Evolutionary conservation across 768 basidiomycete species (phyloP).

Genomic region (Omphalotus guepiniiformis): DNA sequence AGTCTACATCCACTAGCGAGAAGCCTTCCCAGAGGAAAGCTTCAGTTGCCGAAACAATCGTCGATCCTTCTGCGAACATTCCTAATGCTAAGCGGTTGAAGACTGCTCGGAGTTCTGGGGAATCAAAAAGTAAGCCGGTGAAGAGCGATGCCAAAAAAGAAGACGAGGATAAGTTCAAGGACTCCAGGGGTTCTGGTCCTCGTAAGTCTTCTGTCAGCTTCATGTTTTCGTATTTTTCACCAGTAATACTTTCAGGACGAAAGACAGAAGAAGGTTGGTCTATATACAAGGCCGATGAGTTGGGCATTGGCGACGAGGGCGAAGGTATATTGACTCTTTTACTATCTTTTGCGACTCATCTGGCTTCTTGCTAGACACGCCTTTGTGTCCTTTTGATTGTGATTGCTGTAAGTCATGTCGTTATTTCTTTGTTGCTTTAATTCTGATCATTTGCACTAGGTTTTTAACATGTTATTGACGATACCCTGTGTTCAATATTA

Average conservation of each 20-base stretch:
- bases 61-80: slow-evolving; percentile 52
- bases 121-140: slow-evolving; percentile 16
- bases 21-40: not conserved
- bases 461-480: slow-evolving; percentile 4
- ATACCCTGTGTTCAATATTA: not conserved
- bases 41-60: slow-evolving; percentile 50
- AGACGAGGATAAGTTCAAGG: slow-evolving; percentile 53
- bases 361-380: slow-evolving; percentile 53
- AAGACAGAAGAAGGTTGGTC: slow-evolving; percentile 77
- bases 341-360: slow-evolving; percentile 17
- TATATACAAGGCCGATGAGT: slow-evolving; percentile 81
- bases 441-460: slow-evolving; percentile 17
- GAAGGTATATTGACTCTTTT: slow-evolving; percentile 37
- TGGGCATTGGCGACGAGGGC: slow-evolving; percentile 60
- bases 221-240: slow-evolving; percentile 5
- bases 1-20: slow-evolving; percentile 1
- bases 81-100: slow-evolving; percentile 36
- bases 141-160: slow-evolving; percentile 21
- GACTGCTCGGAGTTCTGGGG: slow-evolving; percentile 6
- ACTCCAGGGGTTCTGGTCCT: slow-evolving; percentile 70
- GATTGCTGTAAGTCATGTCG: slow-evolving; percentile 62
- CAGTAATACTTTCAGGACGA: slow-evolving; percentile 45
- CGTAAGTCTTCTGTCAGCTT: slow-evolving; percentile 42
- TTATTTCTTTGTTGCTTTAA: slow-evolving; percentile 13
- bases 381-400: slow-evolving; percentile 86